Evolutionary conservation across 371 early-diverging fungal species (phyloP), one percentile per base, ranked within the genome.

Genomic region (Rhizopus microsporus): DNA sequence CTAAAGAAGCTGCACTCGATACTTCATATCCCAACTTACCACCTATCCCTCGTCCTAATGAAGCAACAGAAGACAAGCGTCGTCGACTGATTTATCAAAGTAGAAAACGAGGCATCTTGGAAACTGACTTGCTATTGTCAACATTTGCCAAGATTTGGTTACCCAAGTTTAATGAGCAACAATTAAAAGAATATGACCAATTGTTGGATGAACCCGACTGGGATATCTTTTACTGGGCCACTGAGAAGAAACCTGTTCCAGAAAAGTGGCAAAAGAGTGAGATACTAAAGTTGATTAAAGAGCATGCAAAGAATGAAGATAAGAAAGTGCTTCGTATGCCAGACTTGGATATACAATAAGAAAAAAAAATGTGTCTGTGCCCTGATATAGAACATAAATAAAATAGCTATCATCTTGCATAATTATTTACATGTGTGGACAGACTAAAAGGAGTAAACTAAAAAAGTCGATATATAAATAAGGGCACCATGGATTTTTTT

Each of bases 181-280:
- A 92, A 57, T 72, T 96, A 59, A 72, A 70, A 8, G 85, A 94
- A 60, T 89, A 90, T 53, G 98, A 96, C 65, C 61, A 76, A 52
- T 69, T 98, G 52, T 73, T 98, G 68, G 89, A 94, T 65, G 92
- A 94, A 60, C 92, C 93, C 32, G 97, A 97, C 70, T 97, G 97
- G 97, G 96, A 96, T 71, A 92, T 96, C 59, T 96, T 91, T 67
- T 94, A 97, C 65, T 97, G 94, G 93, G 86, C 86, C 4, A 91
- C 90, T 0, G 74, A 78, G 30, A 87, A 87, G 67, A 89, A 88
- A 58, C 63, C 72, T 12, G 69, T 85, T 8, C 93, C 93, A 1
- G 80, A 81, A 33, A 51, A 62, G 9, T 75, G 88, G 68, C 54
- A 67, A 53, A 57, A 68, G 0, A 83, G 80, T 57, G 44, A 65